Percentiles rank a stretch among this genome's conserved stretches.
Evolutionary conservation across 768 basidiomycete genomes (phyloP).

Genomic region (Podaxis carcinomalis): DNA sequence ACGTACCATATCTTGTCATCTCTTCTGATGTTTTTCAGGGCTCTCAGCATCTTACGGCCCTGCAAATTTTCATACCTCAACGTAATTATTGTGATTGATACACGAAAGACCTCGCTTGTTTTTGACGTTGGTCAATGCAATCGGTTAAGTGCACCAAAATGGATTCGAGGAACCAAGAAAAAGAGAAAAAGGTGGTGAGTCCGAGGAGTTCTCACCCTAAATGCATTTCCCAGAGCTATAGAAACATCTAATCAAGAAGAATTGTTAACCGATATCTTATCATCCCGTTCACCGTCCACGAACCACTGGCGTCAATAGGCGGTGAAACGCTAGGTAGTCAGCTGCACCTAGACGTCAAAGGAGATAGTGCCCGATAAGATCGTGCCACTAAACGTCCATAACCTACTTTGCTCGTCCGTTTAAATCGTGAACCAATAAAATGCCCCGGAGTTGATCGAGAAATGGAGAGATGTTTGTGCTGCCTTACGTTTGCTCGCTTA

Average conservation of each 20-base stretch:
- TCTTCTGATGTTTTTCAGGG: not conserved
- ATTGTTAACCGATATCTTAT: too few relatives aligned
- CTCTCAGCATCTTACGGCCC: too few relatives aligned
- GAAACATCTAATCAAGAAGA: too few relatives aligned
- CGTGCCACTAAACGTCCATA: not conserved
- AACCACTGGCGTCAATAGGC: not conserved
- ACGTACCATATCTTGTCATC: not conserved
- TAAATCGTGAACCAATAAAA: not conserved
- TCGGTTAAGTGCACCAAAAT: not conserved
- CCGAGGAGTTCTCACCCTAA: not conserved
- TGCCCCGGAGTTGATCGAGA: not conserved
- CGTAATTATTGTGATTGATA: not conserved
- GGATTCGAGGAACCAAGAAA: not conserved
- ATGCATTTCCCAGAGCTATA: too few relatives aligned
- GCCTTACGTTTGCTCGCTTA: not conserved
- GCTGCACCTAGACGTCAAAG: not conserved
- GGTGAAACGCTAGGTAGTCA: not conserved
- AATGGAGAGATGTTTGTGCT: not conserved
- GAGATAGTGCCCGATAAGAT: not conserved
- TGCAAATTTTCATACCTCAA: too few relatives aligned
- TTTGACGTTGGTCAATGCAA: not conserved
- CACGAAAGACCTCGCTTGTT: not conserved
- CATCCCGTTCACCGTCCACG: not conserved
- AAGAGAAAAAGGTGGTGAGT: not conserved
- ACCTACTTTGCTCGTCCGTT: not conserved